A percentile compares a stretch with the other conserved stretches of the same genome.
These are phyloP conservation scores for Pyrus hybrid DNA, from an alignment of 331 rosid genomes.

Conservation along the genomic window DNA sequence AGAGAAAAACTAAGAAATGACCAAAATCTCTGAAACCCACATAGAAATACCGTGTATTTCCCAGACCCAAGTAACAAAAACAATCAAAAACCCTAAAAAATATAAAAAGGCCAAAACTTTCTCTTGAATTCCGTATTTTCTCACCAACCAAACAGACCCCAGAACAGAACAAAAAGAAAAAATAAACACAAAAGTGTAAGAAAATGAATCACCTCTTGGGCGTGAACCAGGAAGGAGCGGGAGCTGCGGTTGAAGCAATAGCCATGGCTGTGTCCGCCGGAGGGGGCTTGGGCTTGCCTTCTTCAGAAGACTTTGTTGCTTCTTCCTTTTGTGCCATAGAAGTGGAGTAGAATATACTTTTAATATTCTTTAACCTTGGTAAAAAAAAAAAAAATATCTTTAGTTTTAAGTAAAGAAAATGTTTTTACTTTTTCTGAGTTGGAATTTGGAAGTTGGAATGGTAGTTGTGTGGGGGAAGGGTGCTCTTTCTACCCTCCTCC, in stretches of 20 bases:
- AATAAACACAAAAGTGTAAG: not conserved
- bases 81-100: not conserved
- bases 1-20: not conserved
- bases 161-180: not conserved
- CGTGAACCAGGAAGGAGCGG: constrained; percentile 56
- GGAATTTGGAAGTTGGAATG: not conserved
- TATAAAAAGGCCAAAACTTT: not conserved
- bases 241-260: constrained; percentile 22
- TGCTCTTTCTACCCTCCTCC: not conserved
- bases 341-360: not conserved
- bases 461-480: not conserved
- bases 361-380: not conserved
- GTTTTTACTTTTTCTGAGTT: not conserved
- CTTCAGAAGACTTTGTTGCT: constrained; percentile 13
- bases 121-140: not conserved
- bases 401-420: not conserved
- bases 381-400: not conserved
- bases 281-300: not conserved
- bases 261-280: constrained; percentile 18
- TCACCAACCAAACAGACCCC: not conserved
- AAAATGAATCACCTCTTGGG: constrained; percentile 42
- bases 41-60: not conserved
- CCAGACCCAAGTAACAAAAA: constrained; percentile 1
- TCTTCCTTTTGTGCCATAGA: not conserved
- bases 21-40: not conserved